Conservation (phyloP, 2,329 filamentous ascomycete genomes). For the Ophiostoma fasciatum region DNA sequence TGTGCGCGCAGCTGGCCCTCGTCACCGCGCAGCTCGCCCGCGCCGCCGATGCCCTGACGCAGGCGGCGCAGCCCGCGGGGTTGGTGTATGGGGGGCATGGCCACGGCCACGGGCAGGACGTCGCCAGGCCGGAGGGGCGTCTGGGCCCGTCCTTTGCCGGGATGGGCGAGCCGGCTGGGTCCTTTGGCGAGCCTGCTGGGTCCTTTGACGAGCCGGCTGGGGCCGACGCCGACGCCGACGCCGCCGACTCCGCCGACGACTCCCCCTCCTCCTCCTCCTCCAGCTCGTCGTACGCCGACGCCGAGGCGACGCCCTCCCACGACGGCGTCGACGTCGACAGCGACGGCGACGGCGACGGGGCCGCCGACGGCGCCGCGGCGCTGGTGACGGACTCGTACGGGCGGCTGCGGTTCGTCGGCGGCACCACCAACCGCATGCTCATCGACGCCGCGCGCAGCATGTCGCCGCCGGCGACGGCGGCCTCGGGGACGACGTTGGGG, state of each 20-base stretch:
- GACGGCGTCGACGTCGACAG: slow-evolving; percentile 5
- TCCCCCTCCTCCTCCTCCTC: no score
- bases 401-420: slow-evolving; percentile 15
- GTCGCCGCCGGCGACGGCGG: slow-evolving; percentile 5
- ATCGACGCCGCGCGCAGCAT: slow-evolving; percentile 16
- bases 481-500: neutral
- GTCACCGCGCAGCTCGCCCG: slow-evolving; percentile 5
- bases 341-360: slow-evolving; percentile 3
- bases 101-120: no score
- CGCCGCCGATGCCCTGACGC: neutral
- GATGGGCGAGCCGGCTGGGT: no score
- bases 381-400: slow-evolving; percentile 17
- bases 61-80: neutral
- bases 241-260: neutral
- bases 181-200: no score
- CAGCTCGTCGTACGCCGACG: neutral
- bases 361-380: slow-evolving; percentile 8
- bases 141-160: no score
- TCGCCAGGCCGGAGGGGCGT: no score
- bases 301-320: no score
- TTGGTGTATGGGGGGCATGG: no score
- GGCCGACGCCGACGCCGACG: neutral
- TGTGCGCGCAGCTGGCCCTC: slow-evolving; percentile 14
- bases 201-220: no score
- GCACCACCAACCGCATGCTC: slow-evolving; percentile 15